phyloP scores from a whole-genome alignment of 1,284 basidiomycete genomes.

The Boletellus deceptivus region DNA sequence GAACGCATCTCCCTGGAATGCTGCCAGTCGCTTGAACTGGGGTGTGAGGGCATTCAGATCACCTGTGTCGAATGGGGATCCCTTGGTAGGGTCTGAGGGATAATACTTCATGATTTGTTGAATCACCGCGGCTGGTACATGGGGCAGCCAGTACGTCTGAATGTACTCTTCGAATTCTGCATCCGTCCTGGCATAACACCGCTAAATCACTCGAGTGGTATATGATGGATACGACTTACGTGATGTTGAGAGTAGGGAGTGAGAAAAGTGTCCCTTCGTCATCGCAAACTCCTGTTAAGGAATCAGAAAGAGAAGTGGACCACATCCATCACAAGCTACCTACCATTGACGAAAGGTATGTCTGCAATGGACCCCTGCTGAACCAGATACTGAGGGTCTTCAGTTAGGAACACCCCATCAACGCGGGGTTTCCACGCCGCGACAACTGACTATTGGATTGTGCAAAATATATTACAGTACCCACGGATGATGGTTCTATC shows the following conservation, averaged over 20 bases:
- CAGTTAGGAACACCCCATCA: slow-evolving; percentile 50
- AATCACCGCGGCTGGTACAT: slow-evolving; percentile 29
- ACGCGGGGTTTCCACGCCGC: slow-evolving; percentile 49
- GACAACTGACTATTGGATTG: slow-evolving; percentile 32
- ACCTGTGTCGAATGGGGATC: slow-evolving; percentile 53
- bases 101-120: slow-evolving; percentile 39
- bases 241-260: slow-evolving; percentile 42
- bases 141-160: slow-evolving; percentile 29
- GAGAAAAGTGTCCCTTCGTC: slow-evolving; percentile 57
- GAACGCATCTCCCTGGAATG: slow-evolving; percentile 49
- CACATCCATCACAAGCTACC: neutral
- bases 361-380: slow-evolving; percentile 42
- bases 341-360: slow-evolving; percentile 47
- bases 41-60: slow-evolving; percentile 44
- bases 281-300: slow-evolving; percentile 41
- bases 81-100: slow-evolving; percentile 42
- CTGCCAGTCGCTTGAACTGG: slow-evolving; percentile 53
- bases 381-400: slow-evolving; percentile 41
- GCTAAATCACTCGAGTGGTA: no score
- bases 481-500: no score
- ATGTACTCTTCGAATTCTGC: slow-evolving; percentile 38
- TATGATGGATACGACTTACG: neutral
- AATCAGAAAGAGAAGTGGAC: slow-evolving; percentile 22
- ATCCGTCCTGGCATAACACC: slow-evolving; percentile 29
- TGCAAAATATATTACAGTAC: no score